These are phyloP conservation scores for Vicia sativa DNA, from an alignment of 306 rosid species.

Conservation along the genomic window DNA sequence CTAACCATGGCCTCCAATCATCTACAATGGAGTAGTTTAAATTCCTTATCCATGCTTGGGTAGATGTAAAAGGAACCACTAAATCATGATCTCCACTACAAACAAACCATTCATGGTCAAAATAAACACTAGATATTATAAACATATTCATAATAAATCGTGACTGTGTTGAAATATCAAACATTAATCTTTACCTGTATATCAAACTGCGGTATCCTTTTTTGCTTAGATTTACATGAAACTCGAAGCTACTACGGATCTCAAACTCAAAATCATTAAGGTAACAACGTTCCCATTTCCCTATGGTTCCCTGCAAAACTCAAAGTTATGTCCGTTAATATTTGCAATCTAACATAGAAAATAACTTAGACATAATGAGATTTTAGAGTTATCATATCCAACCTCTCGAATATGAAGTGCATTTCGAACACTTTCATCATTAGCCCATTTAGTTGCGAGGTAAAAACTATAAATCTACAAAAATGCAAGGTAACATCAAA, in stretches of 20 bases:
- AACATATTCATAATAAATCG: too few species aligned
- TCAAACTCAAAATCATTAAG: neutral
- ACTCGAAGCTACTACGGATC: conserved; percentile 30
- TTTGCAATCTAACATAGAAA: neutral
- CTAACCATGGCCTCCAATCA: too few species aligned
- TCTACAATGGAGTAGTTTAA: too few species aligned
- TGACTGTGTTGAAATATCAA: neutral
- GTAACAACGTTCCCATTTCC: conserved; percentile 38
- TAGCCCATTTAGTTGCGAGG: conserved; percentile 34
- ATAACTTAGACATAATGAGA: neutral
- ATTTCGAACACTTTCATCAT: conserved; percentile 37
- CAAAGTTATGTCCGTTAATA: neutral
- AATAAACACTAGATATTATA: too few species aligned
- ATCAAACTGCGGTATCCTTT: conserved; percentile 51
- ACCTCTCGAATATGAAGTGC: conserved; percentile 46
- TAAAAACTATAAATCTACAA: conserved; percentile 35
- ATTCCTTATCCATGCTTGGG: too few species aligned
- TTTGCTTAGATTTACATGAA: conserved; percentile 46
- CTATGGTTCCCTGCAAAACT: conserved; percentile 34
- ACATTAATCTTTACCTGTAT: conserved; percentile 42
- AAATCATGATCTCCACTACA: too few species aligned
- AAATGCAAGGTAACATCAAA: conserved; percentile 18
- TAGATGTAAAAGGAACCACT: too few species aligned
- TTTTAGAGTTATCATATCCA: neutral
- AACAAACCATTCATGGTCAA: too few species aligned